These are phyloP conservation scores for Favolaschia claudopus DNA, from an alignment of 768 basidiomycete species.

Conservation along the genomic window DNA sequence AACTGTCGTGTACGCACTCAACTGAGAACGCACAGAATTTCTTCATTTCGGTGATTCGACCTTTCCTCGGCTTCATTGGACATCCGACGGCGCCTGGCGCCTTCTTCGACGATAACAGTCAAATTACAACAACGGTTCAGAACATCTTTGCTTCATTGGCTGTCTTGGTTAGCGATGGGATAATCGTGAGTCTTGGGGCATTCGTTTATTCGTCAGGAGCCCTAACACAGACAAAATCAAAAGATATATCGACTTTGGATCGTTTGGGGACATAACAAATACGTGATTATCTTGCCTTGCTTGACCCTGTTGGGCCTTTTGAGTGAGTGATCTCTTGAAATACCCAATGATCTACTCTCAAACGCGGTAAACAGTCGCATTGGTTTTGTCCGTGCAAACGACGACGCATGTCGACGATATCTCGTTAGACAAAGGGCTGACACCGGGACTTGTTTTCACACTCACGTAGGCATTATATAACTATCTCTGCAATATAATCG, in stretches of 20 bases:
- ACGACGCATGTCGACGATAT: background rate
- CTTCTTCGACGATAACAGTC: conserved; percentile 4
- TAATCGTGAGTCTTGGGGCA: too few relatives aligned
- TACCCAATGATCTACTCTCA: background rate
- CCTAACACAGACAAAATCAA: too few relatives aligned
- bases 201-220: too few relatives aligned
- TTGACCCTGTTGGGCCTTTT: background rate
- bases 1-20: too few relatives aligned
- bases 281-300: background rate
- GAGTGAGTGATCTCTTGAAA: background rate
- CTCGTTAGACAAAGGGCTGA: background rate
- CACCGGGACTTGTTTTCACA: background rate
- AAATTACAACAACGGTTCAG: conserved; percentile 1
- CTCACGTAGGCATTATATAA: background rate
- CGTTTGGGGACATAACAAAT: conserved; percentile 7
- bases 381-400: background rate
- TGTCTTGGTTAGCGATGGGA: background rate
- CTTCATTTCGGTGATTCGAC: background rate
- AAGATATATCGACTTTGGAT: conserved; percentile 18
- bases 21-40: background rate
- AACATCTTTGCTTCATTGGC: background rate
- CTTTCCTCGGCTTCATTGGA: background rate
- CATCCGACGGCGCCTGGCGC: background rate
- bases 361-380: background rate
- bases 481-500: background rate